Evolutionary conservation across 83 land plant species (phyloP).

Genomic region (Isoetes engelmannii): DNA sequence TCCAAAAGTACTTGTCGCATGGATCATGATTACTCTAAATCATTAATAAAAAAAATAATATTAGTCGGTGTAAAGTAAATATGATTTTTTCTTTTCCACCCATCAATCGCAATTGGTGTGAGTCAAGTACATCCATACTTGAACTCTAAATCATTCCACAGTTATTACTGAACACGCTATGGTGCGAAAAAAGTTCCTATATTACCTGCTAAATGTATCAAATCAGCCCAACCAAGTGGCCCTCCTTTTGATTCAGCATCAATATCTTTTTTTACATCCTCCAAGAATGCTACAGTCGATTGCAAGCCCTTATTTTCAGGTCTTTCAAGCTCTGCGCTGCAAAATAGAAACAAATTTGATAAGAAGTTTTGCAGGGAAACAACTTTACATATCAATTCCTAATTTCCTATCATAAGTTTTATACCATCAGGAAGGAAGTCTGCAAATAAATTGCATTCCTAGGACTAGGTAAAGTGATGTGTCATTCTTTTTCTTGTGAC

Average conservation of each 20-base stretch:
- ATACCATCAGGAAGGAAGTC: not conserved
- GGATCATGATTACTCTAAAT: no score
- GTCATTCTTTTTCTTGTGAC: not conserved
- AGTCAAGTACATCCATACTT: no score
- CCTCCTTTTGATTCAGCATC: conserved; percentile 89
- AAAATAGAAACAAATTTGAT: not conserved
- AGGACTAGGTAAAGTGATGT: not conserved
- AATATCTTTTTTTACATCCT: conserved; percentile 66
- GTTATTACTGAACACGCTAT: not conserved
- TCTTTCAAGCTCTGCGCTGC: conserved; percentile 83
- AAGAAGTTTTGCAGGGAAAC: no score
- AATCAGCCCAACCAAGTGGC: conserved; percentile 80
- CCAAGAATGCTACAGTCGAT: conserved; percentile 58
- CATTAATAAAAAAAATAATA: no score
- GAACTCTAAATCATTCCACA: not conserved
- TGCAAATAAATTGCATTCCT: not conserved
- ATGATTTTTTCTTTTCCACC: no score
- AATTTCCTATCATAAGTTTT: no score
- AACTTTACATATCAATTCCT: no score
- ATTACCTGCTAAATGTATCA: conserved; percentile 76
- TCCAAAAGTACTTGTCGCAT: no score
- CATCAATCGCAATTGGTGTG: no score
- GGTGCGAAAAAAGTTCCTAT: conserved; percentile 1
- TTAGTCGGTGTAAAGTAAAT: no score
- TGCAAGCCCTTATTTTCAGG: conserved; percentile 82